Evolutionary conservation across 352 stramenopile genomes (phyloP).

Genomic region (Discostella stelligera): DNA sequence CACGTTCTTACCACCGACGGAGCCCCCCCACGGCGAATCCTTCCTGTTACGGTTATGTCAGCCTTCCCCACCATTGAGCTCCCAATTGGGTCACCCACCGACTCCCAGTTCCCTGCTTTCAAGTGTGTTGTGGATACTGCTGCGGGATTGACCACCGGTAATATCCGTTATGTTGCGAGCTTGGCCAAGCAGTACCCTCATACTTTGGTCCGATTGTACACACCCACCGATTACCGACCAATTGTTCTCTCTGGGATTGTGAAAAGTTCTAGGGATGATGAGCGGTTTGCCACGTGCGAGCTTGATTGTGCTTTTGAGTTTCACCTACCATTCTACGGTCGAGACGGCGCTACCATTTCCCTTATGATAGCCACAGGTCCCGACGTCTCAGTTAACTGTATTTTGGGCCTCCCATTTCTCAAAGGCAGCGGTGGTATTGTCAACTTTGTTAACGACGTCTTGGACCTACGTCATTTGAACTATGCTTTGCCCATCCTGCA

Average conservation of each 20-base stretch:
- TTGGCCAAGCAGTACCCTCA: not conserved
- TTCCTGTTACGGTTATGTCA: not conserved
- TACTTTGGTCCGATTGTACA: not conserved
- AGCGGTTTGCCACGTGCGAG: not conserved
- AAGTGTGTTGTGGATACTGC: not conserved
- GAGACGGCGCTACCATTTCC: not conserved
- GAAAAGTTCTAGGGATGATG: not conserved
- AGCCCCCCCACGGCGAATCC: not conserved
- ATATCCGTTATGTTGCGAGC: not conserved
- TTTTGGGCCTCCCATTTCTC: not conserved
- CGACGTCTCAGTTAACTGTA: not conserved
- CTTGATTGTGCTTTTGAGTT: not conserved
- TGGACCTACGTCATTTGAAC: not conserved
- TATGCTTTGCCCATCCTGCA: not conserved
- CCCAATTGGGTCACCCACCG: not conserved
- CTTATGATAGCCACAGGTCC: not conserved
- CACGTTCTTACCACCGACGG: too few species aligned
- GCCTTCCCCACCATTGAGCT: conserved; percentile 3
- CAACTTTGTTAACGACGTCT: not conserved
- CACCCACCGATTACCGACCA: not conserved
- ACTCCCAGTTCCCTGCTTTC: not conserved
- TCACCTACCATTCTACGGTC: not conserved
- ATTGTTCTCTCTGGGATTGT: not conserved
- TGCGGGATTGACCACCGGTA: not conserved
- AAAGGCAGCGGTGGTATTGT: not conserved